Conservation (phyloP, 305 asterid species). For the Fraxinus floribunda region DNA sequence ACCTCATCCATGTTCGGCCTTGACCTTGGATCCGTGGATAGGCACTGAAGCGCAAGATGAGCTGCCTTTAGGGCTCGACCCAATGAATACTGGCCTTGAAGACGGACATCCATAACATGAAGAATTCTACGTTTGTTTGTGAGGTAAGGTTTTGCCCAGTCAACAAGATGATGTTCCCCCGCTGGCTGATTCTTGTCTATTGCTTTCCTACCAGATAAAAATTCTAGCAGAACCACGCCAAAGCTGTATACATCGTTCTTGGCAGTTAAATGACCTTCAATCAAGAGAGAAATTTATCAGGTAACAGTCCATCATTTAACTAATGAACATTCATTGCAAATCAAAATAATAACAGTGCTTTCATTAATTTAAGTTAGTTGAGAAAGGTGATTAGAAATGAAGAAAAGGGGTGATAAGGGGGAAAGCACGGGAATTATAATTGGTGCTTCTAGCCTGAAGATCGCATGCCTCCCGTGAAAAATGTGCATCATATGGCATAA, state of each 20-base stretch:
- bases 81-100: slow-evolving; percentile 52
- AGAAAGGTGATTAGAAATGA: neutral
- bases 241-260: slow-evolving; percentile 67
- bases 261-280: slow-evolving; percentile 53
- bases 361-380: neutral
- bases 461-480: neutral
- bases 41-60: slow-evolving; percentile 50
- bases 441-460: neutral
- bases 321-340: neutral
- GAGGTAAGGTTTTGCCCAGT: slow-evolving; percentile 66
- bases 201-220: slow-evolving; percentile 53
- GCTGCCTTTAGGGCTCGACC: slow-evolving; percentile 47
- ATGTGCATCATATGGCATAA: neutral
- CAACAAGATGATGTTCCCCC: slow-evolving; percentile 58
- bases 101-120: slow-evolving; percentile 47
- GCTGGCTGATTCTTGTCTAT: slow-evolving; percentile 62
- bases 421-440: neutral
- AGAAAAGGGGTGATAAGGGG: neutral
- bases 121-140: slow-evolving; percentile 49
- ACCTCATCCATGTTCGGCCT: slow-evolving; percentile 57
- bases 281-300: neutral
- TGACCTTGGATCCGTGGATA: slow-evolving; percentile 38
- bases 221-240: slow-evolving; percentile 61
- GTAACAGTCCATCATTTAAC: neutral
- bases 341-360: neutral